phyloP scores from a whole-genome alignment of 208 protist genomes.

The Plasmodiophora brassicae region DNA sequence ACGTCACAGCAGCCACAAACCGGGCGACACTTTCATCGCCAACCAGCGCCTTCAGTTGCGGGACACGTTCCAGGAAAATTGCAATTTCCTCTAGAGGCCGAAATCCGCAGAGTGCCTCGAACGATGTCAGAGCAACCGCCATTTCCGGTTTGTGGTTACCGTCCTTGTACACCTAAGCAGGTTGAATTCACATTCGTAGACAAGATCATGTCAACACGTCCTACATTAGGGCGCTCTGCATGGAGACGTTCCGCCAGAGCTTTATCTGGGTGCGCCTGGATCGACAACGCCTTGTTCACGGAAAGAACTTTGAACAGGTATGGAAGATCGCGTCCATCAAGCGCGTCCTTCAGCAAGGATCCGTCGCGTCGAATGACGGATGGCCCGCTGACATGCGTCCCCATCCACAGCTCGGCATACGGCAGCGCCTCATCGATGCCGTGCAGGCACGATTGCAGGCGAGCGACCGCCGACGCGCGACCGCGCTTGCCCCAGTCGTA shows the following conservation, averaged over 20 bases:
- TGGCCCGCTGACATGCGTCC: conserved; percentile 84
- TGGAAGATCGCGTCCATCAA: conserved; percentile 36
- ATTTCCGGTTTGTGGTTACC: conserved; percentile 96
- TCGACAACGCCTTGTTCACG: conserved; percentile 87
- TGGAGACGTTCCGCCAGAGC: conserved; percentile 65
- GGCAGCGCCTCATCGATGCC: conserved; percentile 38
- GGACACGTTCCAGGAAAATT: conserved; percentile 59
- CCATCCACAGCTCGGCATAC: conserved; percentile 94
- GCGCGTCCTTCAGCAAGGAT: background rate
- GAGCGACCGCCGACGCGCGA: conserved; percentile 41
- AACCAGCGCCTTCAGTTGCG: conserved; percentile 51
- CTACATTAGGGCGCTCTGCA: conserved; percentile 26
- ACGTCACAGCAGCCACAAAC: background rate
- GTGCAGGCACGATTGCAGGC: conserved; percentile 27
- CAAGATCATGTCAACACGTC: background rate
- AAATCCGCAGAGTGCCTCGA: conserved; percentile 91
- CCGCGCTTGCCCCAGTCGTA: conserved; percentile 68
- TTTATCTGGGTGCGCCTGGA: conserved; percentile 94
- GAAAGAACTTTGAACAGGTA: conserved; percentile 66
- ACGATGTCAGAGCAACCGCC: conserved; percentile 78
- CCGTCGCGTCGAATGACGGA: conserved; percentile 55
- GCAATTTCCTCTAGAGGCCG: conserved; percentile 74
- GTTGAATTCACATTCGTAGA: conserved; percentile 3
- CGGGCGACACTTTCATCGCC: background rate
- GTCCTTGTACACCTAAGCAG: conserved; percentile 90